Percentiles rank a stretch among this genome's conserved stretches.
Conservation (phyloP, 2,329 filamentous ascomycete genomes). For the Diplocarpon rosae region DNA sequence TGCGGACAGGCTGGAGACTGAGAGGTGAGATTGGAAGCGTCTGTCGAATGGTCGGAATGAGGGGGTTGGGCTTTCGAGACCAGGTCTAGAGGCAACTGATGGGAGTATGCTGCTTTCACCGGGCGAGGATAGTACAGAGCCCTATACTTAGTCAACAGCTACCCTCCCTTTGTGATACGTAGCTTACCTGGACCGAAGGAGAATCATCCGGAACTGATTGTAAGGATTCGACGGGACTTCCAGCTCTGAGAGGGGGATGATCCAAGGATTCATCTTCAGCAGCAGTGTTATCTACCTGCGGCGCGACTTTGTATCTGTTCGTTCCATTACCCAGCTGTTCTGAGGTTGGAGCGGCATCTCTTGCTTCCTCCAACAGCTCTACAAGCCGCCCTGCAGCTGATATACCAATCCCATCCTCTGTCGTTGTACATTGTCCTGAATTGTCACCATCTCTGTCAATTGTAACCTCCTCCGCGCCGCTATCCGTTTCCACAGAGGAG, state of each 20-base stretch:
- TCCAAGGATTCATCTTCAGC: constrained; percentile 46
- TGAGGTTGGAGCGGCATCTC: constrained; percentile 18
- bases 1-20: constrained; percentile 43
- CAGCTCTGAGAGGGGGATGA: constrained; percentile 41
- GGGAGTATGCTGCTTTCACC: constrained; percentile 65
- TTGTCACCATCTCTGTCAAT: constrained; percentile 28
- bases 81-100: constrained; percentile 54
- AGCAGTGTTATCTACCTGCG: constrained; percentile 33
- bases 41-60: constrained; percentile 90
- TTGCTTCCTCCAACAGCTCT: constrained; percentile 23
- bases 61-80: constrained; percentile 59
- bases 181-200: constrained; percentile 65
- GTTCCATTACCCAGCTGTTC: constrained; percentile 28
- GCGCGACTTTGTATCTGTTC: constrained; percentile 20
- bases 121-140: constrained; percentile 53
- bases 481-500: constrained; percentile 50
- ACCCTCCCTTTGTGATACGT: background rate
- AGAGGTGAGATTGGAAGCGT: constrained; percentile 80
- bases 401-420: constrained; percentile 31
- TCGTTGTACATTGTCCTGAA: constrained; percentile 31
- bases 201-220: constrained; percentile 73
- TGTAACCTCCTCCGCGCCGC: constrained; percentile 45
- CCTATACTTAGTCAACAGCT: constrained; percentile 31
- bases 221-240: constrained; percentile 58
- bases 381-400: constrained; percentile 16